A percentile compares a stretch with the other conserved stretches of the same genome.
Conservation (phyloP, 2,329 filamentous ascomycete species). For the Whalleya microplaca region DNA sequence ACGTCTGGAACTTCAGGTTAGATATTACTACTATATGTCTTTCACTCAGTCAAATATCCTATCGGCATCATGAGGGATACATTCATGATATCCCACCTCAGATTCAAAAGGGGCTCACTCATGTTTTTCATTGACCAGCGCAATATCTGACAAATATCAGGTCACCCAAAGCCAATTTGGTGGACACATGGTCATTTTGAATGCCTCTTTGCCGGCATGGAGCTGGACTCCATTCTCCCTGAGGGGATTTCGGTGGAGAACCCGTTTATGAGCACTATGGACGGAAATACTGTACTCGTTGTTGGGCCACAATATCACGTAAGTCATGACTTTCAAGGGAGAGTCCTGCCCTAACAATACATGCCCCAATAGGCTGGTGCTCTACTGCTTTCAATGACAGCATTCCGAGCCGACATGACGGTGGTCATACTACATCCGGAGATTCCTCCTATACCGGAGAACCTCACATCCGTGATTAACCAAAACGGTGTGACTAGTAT, state of each 20-base stretch:
- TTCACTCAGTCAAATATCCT: neutral
- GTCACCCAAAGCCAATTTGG: conserved; percentile 34
- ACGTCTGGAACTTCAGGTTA: conserved; percentile 28
- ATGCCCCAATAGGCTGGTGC: conserved; percentile 15
- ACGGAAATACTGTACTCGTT: conserved; percentile 18
- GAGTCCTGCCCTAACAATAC: conserved; percentile 4
- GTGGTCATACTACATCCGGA: conserved; percentile 29
- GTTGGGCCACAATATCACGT: conserved; percentile 23
- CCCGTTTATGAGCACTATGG: conserved; percentile 17
- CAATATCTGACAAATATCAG: conserved; percentile 21
- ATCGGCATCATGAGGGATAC: too few species aligned
- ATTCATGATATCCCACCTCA: neutral
- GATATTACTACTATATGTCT: neutral
- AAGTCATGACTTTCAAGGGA: neutral
- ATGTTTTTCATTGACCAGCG: neutral
- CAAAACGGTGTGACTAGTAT: conserved; percentile 16
- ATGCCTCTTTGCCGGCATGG: conserved; percentile 18
- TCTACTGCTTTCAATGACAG: conserved; percentile 17
- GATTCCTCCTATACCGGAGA: conserved; percentile 23
- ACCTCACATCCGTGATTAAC: conserved; percentile 26
- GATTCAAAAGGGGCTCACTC: neutral
- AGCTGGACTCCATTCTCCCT: conserved; percentile 15
- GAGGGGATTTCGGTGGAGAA: conserved; percentile 11
- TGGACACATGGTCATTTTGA: conserved; percentile 29
- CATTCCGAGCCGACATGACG: conserved; percentile 15